These are phyloP conservation scores for Beauveria bassiana DNA, from an alignment of 2,329 filamentous ascomycete species.

Conservation along the genomic window DNA sequence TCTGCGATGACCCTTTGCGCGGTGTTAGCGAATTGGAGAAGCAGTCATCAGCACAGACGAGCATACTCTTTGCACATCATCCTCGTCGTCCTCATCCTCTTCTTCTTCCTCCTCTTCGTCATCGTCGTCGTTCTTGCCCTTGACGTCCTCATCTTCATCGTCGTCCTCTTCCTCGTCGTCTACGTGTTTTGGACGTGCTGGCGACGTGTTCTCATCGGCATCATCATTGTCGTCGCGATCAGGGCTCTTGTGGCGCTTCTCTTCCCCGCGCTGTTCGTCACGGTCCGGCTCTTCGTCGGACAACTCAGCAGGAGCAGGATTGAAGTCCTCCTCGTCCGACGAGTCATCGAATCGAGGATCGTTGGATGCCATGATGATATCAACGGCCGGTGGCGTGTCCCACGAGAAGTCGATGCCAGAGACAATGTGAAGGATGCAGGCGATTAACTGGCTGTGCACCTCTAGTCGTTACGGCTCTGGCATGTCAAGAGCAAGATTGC, in stretches of 20 bases:
- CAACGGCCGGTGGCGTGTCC: neutral
- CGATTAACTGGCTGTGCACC: constrained; percentile 1
- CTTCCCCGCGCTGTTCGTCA: constrained; percentile 36
- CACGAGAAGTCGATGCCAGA: constrained; percentile 10
- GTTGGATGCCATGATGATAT: constrained; percentile 38
- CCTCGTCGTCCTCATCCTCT: constrained; percentile 50
- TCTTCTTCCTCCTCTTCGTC: constrained; percentile 29
- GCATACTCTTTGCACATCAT: constrained; percentile 59
- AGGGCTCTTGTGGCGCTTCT: constrained; percentile 13
- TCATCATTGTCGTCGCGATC: constrained; percentile 21
- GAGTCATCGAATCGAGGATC: constrained; percentile 50
- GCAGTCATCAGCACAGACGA: neutral
- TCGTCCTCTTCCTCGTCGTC: constrained; percentile 36
- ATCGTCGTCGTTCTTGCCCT: constrained; percentile 27
- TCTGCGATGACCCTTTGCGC: constrained; percentile 54
- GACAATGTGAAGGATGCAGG: neutral
- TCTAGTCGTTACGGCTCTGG: constrained; percentile 8
- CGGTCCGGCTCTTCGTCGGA: constrained; percentile 53
- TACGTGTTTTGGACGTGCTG: constrained; percentile 18
- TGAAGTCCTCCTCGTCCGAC: constrained; percentile 83
- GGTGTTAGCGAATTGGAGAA: constrained; percentile 12
- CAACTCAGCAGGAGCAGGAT: constrained; percentile 65
- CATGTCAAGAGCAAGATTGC: constrained; percentile 8
- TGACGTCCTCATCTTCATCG: constrained; percentile 28
- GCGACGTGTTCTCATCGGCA: constrained; percentile 28